A percentile compares a stretch with the other conserved stretches of the same genome.
These are phyloP conservation scores for Geotrichum europaeum DNA, from an alignment of 1,139 yeast species.

Conservation along the genomic window DNA sequence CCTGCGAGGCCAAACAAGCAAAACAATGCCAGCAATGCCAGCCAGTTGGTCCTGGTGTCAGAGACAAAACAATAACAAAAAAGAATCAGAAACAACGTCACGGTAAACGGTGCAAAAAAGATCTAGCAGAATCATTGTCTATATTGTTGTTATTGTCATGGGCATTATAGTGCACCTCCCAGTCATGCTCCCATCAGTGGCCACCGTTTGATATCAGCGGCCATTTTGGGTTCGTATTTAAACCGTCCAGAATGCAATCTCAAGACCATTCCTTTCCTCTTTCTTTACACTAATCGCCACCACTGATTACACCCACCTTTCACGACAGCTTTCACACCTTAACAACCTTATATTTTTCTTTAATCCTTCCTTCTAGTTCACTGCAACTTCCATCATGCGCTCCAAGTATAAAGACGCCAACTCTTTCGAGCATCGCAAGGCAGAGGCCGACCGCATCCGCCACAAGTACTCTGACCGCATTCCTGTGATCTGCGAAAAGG, in stretches of 20 bases:
- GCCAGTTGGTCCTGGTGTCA: too few species aligned
- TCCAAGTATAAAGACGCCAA: conserved; percentile 91
- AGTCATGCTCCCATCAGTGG: too few species aligned
- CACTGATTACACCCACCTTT: neutral
- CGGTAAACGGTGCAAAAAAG: too few species aligned
- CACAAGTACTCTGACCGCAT: conserved; percentile 87
- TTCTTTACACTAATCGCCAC: neutral
- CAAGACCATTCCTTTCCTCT: neutral
- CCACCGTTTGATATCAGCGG: too few species aligned
- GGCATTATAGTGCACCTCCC: too few species aligned
- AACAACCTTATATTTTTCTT: neutral
- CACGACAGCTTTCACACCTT: neutral
- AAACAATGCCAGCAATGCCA: too few species aligned
- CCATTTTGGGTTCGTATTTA: neutral
- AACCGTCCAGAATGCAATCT: neutral
- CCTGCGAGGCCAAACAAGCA: neutral
- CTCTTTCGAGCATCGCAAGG: conserved; percentile 88
- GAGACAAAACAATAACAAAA: too few species aligned
- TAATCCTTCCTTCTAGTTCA: neutral
- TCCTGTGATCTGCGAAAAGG: conserved; percentile 95
- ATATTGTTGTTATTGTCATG: too few species aligned
- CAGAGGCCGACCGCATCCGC: conserved; percentile 88
- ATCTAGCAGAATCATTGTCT: too few species aligned
- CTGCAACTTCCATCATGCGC: conserved; percentile 46
- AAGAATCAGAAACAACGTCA: too few species aligned